Conservation (phyloP, 306 rosid genomes). For the Dalbergia cultrata region DNA sequence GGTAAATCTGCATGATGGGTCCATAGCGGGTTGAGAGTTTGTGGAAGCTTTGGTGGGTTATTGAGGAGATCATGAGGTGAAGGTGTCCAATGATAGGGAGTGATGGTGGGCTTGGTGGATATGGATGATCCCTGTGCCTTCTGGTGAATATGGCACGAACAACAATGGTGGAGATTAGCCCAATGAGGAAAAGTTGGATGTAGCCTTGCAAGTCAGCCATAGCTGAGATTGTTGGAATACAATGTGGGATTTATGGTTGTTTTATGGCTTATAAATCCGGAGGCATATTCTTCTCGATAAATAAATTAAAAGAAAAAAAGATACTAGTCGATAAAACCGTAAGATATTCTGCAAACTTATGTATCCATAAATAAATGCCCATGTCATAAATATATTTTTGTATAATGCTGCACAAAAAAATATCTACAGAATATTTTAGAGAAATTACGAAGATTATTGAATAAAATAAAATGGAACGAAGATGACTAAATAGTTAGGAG, state of each 20-base stretch:
- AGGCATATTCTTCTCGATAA: too few relatives aligned
- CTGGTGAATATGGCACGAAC: constrained; percentile 33
- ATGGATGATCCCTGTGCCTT: constrained; percentile 12
- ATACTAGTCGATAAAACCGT: too few relatives aligned
- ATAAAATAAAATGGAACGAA: too few relatives aligned
- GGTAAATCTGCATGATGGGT: constrained; percentile 52
- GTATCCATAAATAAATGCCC: too few relatives aligned
- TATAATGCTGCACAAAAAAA: too few relatives aligned
- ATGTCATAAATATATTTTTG: too few relatives aligned
- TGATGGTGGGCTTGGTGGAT: constrained; percentile 58
- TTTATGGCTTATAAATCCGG: neutral
- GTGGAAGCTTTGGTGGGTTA: constrained; percentile 57
- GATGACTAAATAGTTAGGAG: too few relatives aligned
- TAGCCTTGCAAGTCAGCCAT: constrained; percentile 45
- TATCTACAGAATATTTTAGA: too few relatives aligned
- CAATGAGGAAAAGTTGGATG: constrained; percentile 33
- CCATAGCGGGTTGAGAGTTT: constrained; percentile 58
- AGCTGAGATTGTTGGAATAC: neutral
- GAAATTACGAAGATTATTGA: too few relatives aligned
- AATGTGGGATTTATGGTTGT: neutral
- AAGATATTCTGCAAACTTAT: too few relatives aligned
- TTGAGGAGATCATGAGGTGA: constrained; percentile 42
- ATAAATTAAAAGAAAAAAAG: too few relatives aligned
- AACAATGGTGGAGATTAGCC: constrained; percentile 35
- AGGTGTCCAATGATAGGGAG: constrained; percentile 65